Evolutionary conservation across 1,284 basidiomycete genomes (phyloP), one percentile per base, ranked within the genome.

Genomic region (Boletus calvinii): DNA sequence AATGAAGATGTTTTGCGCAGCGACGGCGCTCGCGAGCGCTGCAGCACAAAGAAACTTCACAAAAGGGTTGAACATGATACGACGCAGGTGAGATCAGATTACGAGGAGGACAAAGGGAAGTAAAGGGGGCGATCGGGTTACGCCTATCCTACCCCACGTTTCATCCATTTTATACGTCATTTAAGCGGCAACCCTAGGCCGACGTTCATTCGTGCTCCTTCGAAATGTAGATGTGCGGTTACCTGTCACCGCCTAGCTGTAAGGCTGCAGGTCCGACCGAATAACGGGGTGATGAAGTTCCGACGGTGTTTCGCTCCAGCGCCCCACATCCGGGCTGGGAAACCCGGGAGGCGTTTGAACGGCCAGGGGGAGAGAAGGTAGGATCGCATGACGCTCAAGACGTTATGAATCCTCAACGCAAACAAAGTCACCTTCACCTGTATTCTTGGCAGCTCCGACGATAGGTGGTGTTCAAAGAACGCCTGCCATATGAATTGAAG

Each of bases 1-100:
- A 36, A 81, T 77, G 30, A 24, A 41, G 31, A 74, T 66, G 37
- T 59, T 53, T 60, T 83, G 79, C 15, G 74, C 77, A 39, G 68
- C 47, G 34, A 66, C 66, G 41, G 26, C 34, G 10, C 38, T 51
- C 1, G 51, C 48, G 38, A 58, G 38, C 8, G 26, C 24, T 4
- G 18, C 26, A n/a, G 34, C n/a, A 13, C 12, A 54, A 18, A 54
- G 10, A 24, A 54, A 13, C 3, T 4, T 24, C 1, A 13, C 18
- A 3, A 57, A 31, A 3, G 26, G 11, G 29, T 30, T 53, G 34
- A 50, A 45, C 55, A 57, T 57, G 46, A 17, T 17, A 11, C 17
- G 15, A 11, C 17, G 15, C 15, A 13, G 15, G 13, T 2, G 9
- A 9, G 18, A 34, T 15, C 17, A 11, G 31, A 18, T 20, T 4